Evolutionary conservation across 2,329 filamentous ascomycete species (phyloP).

Genomic region (Pseudogymnoascus sp.): DNA sequence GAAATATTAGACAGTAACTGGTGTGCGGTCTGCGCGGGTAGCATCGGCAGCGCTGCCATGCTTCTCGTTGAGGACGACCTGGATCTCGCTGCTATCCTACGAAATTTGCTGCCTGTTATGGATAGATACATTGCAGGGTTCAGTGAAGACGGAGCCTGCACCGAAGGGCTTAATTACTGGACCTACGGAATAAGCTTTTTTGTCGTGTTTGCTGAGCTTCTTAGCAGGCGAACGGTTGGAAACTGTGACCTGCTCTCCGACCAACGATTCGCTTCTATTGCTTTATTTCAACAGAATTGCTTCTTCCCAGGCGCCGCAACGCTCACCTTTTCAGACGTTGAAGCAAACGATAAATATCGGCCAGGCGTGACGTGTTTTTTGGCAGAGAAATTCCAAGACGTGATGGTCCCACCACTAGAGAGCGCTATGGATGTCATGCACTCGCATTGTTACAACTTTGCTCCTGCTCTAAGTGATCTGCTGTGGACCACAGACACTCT

Average conservation of each 20-base stretch:
- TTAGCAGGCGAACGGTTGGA: neutral
- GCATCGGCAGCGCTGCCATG: neutral
- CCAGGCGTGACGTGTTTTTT: neutral
- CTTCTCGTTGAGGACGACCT: neutral
- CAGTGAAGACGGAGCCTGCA: neutral
- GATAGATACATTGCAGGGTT: neutral
- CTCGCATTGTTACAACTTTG: slow-evolving; percentile 5
- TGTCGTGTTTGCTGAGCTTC: neutral
- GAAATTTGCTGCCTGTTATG: neutral
- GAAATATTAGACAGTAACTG: neutral
- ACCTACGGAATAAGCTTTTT: neutral
- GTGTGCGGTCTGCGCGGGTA: neutral
- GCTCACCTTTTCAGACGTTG: neutral
- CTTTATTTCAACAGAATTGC: neutral
- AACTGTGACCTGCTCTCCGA: neutral
- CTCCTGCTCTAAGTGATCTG: neutral
- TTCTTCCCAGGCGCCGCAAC: neutral
- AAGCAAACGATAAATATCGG: neutral
- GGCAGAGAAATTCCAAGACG: neutral
- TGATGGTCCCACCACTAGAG: neutral
- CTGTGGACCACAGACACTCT: neutral
- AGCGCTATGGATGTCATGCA: neutral
- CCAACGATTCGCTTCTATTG: neutral
- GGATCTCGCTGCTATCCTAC: neutral
- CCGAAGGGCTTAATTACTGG: neutral